Base-by-base conservation (phyloP, 768 basidiomycete species). In the Termitomyces sp. region DNA sequence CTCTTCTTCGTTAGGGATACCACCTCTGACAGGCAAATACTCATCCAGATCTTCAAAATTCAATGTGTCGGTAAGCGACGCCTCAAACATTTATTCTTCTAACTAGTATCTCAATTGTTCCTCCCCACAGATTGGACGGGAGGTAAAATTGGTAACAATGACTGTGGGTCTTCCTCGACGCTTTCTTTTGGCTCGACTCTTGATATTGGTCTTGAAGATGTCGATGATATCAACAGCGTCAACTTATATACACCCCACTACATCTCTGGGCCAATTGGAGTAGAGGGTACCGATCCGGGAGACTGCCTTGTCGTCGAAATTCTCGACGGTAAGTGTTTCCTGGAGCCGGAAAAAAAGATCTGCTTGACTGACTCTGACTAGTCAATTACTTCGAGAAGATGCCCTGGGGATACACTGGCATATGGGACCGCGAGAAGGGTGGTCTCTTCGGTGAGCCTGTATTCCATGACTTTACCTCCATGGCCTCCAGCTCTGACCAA, bases 341-440 rank as follows among this genome's bases (percentile, higher is more conserved):
- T 22, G 32, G 7, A 20, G 14, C 7, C 18, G 22, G 2, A 26
- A 6, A n/a, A n/a, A n/a, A n/a, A n/a, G n/a, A n/a, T n/a, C n/a
- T 26, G 0, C 7, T 34, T 0, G 32, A 24, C 16, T 12, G 13
- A 43, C 30, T n/a, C 55, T 13, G 30, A 37, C 24, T 48, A 88
- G 87, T 87, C 52, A 75, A 72, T 34, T 83, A 86, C 10, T 88
- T 87, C 59, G 86, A 87, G 40, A 80, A 87, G 66, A 87, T 87
- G 87, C 88, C 88, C 0, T 92, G 88, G 89, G 89, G 89, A 0
- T 91, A 89, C 66, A 89, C 88, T 1, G 87, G 88, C 16, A 87
- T 91, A 58, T 89, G 89, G 65, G 87, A 89, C 62, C 78, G 87
- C 12, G 76, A 82, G 54, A 89, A 91, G 56, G 88, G 88, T 2